A percentile compares a stretch with the other conserved stretches of the same genome.
Conservation (phyloP, 2,329 filamentous ascomycete species). For the Xylaria sp. region DNA sequence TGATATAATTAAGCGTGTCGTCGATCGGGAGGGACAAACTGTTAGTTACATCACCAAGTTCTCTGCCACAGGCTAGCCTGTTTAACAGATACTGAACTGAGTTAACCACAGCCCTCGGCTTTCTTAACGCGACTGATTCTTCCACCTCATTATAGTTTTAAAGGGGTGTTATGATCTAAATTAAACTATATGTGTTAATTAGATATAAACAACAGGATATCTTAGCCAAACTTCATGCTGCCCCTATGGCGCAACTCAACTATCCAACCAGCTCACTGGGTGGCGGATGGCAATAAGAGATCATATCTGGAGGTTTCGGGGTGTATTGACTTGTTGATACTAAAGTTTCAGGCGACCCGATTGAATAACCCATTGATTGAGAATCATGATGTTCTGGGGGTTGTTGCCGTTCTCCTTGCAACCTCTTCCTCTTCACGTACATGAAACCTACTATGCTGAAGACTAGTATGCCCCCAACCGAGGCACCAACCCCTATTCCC, state of each 20-base stretch:
- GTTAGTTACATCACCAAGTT: no score
- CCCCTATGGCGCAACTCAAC: not conserved
- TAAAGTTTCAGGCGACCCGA: not conserved
- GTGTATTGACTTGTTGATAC: not conserved
- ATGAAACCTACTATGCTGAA: not conserved
- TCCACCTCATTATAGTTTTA: no score
- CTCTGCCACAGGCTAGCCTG: no score
- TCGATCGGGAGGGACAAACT: no score
- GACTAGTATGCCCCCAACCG: slow-evolving; percentile 11
- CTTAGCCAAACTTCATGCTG: no score
- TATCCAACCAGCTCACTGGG: not conserved
- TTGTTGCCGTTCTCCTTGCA: not conserved
- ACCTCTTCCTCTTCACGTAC: not conserved
- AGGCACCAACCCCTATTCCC: slow-evolving; percentile 21
- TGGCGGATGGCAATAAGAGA: not conserved
- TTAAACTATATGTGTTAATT: no score
- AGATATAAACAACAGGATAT: no score
- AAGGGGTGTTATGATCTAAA: no score
- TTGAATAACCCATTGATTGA: not conserved
- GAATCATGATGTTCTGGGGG: not conserved
- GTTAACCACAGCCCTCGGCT: no score
- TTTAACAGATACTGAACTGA: no score
- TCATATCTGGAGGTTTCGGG: not conserved
- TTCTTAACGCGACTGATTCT: no score
- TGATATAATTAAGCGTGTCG: no score